Base-by-base conservation (phyloP, 2,329 filamentous ascomycete species). In the Sarocladium brachiariae region DNA sequence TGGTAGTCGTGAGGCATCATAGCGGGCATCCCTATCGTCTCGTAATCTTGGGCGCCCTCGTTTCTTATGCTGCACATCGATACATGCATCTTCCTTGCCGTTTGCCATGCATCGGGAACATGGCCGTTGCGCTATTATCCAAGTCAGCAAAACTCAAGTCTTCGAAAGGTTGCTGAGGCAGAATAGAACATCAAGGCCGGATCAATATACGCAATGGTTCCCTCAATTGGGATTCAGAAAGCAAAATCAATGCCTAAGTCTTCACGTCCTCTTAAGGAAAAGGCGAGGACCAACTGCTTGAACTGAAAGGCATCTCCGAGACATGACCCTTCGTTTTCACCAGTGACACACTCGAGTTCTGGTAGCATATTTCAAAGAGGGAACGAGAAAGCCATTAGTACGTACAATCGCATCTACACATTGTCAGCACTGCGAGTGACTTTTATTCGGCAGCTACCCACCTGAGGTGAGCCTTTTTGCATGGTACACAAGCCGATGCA, bases 31-130 rank as follows among this genome's bases (percentile, higher is more conserved):
- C 58, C 78, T 73, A 53, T 88, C 85, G 61, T 92, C 87, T 59
- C 87, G 80, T 57, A 93, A 71, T 56, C 88, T 78, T 53, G 88
- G 88, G 46, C 88, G 78, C 37, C 88, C 88, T 58, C 88, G 75
- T 65, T 92, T 93, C 67, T 92, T 93, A 67, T 93, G 88, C 61
- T 89, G 85, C 30, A 93, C 87, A 66, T 93, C 88, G 58, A 89
- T 75, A 62, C 88, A 93, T 7, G 83, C 77, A 52, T 90, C 86
- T 73, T 92, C 76, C 60, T 92, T 93, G 53, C 86, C 86, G 61
- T 88, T 89, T 59, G 81, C 81, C 30, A 86, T 71, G 63, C 88
- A 93, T 62, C 88, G 79, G 24, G 84, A 84, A 63, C 88, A 93
- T 24, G 88, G 88, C 51, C 88, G 77, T 65, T 89, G 84, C 48